Base-by-base conservation (phyloP, 495 filamentous ascomycete species). In the Talaromyces proteolyticus region DNA sequence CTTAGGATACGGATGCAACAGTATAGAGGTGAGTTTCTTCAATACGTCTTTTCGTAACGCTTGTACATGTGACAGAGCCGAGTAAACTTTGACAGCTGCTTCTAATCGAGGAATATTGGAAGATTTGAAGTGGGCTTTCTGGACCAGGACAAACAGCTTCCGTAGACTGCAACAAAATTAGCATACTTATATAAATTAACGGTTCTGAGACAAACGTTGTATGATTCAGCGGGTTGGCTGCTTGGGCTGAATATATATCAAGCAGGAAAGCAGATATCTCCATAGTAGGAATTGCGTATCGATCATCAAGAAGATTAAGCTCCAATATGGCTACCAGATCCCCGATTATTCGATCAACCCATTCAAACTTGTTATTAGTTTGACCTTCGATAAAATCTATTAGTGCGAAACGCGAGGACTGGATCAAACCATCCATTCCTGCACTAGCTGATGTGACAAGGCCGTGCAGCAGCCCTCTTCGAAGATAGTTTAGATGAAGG, bases 41-140 rank as follows among this genome's bases (percentile, higher is more conserved):
- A 79, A 45, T 5, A 75, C 77, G 37, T 80, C 77, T 3, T 3
- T 24, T 21, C 59, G 61, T 17, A 80, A 56, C 8, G 56, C 44
- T 11, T 61, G 54, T 18, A 77, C 48, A 20, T 66, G 60, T 18
- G 68, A 70, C 21, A 96, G 64, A 14, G 81, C 81, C 4, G 82
- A 77, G 65, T 96, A 97, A 4, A 90, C 77, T 49, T 78, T 81
- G 39, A 94, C 68, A 16, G 87, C 89, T 1, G 88, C 86, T 60
- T 87, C 80, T 8, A 97, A 71, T 56, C 91, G 88, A 22, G 78
- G 74, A 4, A 95, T 80, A 59, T 87, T 89, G 10, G 79, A 75
- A 8, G 87, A 86, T 67, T 90, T 91, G 72, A 84, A 89, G 57
- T 90, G 88, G 3, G 88, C 75, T 64, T 85, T 88, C 55, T 92